Conservation (phyloP, 2,329 filamentous ascomycete genomes). For the Dactylellina haptotyla region DNA sequence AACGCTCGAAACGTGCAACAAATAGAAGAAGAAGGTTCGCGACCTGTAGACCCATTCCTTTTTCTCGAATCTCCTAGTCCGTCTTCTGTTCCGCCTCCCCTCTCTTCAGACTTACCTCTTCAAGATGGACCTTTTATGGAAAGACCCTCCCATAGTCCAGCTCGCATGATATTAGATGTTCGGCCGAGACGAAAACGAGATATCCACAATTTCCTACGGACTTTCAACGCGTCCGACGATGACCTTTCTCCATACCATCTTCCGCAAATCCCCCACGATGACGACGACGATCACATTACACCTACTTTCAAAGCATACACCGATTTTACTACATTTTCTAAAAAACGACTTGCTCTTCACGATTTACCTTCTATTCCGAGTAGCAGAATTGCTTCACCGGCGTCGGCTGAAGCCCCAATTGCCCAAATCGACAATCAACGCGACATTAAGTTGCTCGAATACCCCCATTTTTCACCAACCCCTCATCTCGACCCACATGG, state of each 20-base stretch:
- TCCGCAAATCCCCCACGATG: conserved; percentile 48
- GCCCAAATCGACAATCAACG: background rate
- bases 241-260: conserved; percentile 44
- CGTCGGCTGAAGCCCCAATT: background rate
- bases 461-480: background rate
- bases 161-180: conserved; percentile 54
- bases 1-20: conserved; percentile 54
- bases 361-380: conserved; percentile 34
- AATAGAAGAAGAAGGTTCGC: conserved; percentile 55
- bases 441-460: background rate
- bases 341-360: background rate
- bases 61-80: conserved; percentile 54
- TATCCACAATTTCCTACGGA: conserved; percentile 47
- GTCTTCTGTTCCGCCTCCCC: conserved; percentile 54
- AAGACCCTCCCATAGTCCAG: conserved; percentile 52
- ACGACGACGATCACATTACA: conserved; percentile 23
- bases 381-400: conserved; percentile 8
- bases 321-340: background rate
- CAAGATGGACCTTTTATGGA: conserved; percentile 53
- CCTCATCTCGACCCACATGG: background rate
- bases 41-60: conserved; percentile 55
- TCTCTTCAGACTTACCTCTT: conserved; percentile 53
- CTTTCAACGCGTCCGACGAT: conserved; percentile 50
- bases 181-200: conserved; percentile 51
- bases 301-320: background rate